A percentile compares a stretch with the other conserved stretches of the same genome.
These are phyloP conservation scores for Hypoxylon sp. DNA, from an alignment of 2,329 filamentous ascomycete species.

Conservation along the genomic window DNA sequence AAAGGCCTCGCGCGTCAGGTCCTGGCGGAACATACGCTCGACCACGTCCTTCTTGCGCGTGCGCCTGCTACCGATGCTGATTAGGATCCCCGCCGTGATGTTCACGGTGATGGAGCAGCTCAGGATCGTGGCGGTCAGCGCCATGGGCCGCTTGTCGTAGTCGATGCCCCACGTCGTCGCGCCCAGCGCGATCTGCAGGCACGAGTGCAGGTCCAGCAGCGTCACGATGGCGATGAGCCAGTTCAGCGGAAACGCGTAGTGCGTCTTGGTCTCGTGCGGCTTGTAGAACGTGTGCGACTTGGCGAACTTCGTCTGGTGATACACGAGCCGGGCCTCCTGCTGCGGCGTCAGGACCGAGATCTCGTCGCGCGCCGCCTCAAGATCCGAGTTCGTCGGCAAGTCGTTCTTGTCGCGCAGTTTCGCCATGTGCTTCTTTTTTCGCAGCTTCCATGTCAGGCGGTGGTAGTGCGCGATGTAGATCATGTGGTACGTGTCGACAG, in stretches of 20 bases:
- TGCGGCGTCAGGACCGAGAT: slow-evolving; percentile 73
- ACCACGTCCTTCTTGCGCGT: slow-evolving; percentile 90
- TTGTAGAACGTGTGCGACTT: slow-evolving; percentile 92
- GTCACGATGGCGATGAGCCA: slow-evolving; percentile 84
- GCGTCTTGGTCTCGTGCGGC: slow-evolving; percentile 86
- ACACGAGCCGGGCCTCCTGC: slow-evolving; percentile 78
- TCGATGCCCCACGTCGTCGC: slow-evolving; percentile 84
- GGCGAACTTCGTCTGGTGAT: slow-evolving; percentile 85
- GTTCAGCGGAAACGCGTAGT: slow-evolving; percentile 82
- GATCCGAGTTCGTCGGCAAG: slow-evolving; percentile 65
- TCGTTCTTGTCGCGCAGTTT: slow-evolving; percentile 78
- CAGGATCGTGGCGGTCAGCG: slow-evolving; percentile 85
- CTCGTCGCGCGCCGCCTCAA: slow-evolving; percentile 63
- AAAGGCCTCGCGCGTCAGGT: slow-evolving; percentile 73
- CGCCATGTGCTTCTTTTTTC: slow-evolving; percentile 73
- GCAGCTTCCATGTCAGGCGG: slow-evolving; percentile 73
- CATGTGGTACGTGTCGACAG: slow-evolving; percentile 90
- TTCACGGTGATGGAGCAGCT: slow-evolving; percentile 84
- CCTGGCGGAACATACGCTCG: slow-evolving; percentile 81
- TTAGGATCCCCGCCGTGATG: slow-evolving; percentile 81
- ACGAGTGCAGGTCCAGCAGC: slow-evolving; percentile 82
- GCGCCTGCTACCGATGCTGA: slow-evolving; percentile 80
- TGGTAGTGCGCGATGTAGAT: slow-evolving; percentile 82
- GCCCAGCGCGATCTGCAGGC: slow-evolving; percentile 85
- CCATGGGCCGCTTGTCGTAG: slow-evolving; percentile 77